Evolutionary conservation across 176 grass and related monocot genomes (phyloP).

Genomic region (Eragrostis nindensis): DNA sequence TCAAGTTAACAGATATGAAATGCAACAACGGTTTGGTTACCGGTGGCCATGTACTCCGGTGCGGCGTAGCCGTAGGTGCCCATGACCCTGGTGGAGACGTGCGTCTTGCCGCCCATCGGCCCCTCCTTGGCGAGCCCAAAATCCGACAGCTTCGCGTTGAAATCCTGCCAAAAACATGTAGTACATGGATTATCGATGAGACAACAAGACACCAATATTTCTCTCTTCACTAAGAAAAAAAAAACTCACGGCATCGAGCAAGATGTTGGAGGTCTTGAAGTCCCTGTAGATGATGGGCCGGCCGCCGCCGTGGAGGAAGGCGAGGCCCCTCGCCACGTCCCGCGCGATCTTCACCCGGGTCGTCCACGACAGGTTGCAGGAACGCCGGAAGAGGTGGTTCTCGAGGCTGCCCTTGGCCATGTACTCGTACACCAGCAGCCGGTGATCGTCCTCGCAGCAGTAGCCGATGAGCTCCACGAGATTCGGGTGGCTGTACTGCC

Average conservation of each 20-base stretch:
- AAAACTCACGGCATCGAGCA: constrained; percentile 60
- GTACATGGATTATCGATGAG: neutral
- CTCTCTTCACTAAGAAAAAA: too few relatives aligned
- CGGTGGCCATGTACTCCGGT: constrained; percentile 82
- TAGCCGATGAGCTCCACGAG: constrained; percentile 80
- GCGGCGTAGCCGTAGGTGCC: constrained; percentile 88
- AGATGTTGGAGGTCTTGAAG: constrained; percentile 89
- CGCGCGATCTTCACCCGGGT: constrained; percentile 54
- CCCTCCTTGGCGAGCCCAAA: constrained; percentile 91
- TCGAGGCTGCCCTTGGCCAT: constrained; percentile 86
- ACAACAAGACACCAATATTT: neutral
- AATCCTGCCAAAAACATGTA: constrained; percentile 34
- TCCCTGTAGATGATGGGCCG: constrained; percentile 79
- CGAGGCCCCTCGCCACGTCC: constrained; percentile 65
- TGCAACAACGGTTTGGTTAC: neutral
- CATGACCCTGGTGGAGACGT: constrained; percentile 86
- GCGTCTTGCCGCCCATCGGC: constrained; percentile 67
- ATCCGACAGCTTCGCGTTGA: constrained; percentile 82
- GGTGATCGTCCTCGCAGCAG: constrained; percentile 84
- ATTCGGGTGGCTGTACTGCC: constrained; percentile 65
- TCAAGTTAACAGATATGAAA: too few relatives aligned
- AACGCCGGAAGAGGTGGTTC: constrained; percentile 76
- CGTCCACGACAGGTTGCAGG: constrained; percentile 60
- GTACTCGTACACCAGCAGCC: constrained; percentile 82
- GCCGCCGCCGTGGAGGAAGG: constrained; percentile 71